Evolutionary conservation across 2,329 filamentous ascomycete genomes (phyloP).

Genomic region (Sarocladium oryzae): DNA sequence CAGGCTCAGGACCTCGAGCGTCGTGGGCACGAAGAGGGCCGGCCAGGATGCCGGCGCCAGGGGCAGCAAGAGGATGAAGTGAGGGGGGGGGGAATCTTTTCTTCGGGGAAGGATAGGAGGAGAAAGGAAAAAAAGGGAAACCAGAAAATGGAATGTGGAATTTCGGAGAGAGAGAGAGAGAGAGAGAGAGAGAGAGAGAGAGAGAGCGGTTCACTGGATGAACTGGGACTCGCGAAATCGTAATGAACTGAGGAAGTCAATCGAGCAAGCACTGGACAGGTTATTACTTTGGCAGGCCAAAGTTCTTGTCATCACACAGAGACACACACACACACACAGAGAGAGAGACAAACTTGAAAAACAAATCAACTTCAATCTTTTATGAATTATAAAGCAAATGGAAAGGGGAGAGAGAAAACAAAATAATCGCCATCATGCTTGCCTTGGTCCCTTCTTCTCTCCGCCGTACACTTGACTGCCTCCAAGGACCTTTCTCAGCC

Average conservation of each 20-base stretch:
- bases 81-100: conserved; percentile 12
- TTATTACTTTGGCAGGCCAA: not conserved
- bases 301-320: not conserved
- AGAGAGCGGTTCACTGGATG: not conserved
- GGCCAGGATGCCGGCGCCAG: conserved; percentile 17
- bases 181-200: too few species aligned
- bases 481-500: not conserved
- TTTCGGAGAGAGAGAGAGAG: too few species aligned
- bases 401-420: too few species aligned
- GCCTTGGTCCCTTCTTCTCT: not conserved
- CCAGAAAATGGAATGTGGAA: too few species aligned
- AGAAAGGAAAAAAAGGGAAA: too few species aligned
- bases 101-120: too few species aligned
- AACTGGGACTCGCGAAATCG: too few species aligned
- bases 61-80: conserved; percentile 29
- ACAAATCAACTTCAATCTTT: too few species aligned
- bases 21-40: conserved; percentile 25
- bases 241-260: not conserved
- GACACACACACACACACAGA: not conserved
- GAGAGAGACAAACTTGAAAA: too few species aligned
- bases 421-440: not conserved
- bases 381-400: too few species aligned
- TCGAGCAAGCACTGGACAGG: not conserved
- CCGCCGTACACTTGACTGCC: not conserved
- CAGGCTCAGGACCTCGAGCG: conserved; percentile 23